Base-by-base conservation (phyloP, 306 rosid species). In the Luffa acutangula region DNA sequence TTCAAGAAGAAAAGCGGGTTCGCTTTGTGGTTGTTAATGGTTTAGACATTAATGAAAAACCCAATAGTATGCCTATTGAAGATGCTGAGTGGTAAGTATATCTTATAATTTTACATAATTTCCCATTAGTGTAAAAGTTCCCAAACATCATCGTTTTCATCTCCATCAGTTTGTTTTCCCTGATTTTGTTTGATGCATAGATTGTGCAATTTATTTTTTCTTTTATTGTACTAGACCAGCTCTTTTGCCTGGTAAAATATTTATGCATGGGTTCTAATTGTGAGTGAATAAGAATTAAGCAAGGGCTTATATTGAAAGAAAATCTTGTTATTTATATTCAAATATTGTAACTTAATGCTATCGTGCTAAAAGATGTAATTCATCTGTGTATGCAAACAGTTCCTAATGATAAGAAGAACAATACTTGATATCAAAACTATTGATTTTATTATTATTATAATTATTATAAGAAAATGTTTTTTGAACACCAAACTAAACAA, bases 21-120 rank as follows among this genome's bases (percentile, higher is more conserved):
- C 97, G 98, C 39, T 95, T 95, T 84, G 97, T 95, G 41, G 98
- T 92, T 3, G 96, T 95, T 80, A 95, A 95, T 84, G 98, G 97
- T 37, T 84, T 95, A 82, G 88, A 82, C 82, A 87, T 95, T 86
- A 90, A 90, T 85, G 98, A 92, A 85, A 95, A 88, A 70, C 98
- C 98, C 57, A 89, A 84, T 79, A 76, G 66, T 18, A 69, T 92
- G 82, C 81, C 93, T 25, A 82, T 86, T 78, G 91, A 89, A 41
- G 97, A 89, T 53, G 93, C 95, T 20, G 95, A 90, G 81, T 95
- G 98, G 98, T 95, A 81, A 83, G 92, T 79, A 54, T 56, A 37
- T 77, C 43, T 54, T 85, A 66, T 3, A 25, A 5, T 79, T 65
- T 41, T 72, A 49, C 77, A 14, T 31, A 31, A 25, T 31, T 48